phyloP scores from a whole-genome alignment of 1,284 basidiomycete genomes.

The Sphagnurus paluster region DNA sequence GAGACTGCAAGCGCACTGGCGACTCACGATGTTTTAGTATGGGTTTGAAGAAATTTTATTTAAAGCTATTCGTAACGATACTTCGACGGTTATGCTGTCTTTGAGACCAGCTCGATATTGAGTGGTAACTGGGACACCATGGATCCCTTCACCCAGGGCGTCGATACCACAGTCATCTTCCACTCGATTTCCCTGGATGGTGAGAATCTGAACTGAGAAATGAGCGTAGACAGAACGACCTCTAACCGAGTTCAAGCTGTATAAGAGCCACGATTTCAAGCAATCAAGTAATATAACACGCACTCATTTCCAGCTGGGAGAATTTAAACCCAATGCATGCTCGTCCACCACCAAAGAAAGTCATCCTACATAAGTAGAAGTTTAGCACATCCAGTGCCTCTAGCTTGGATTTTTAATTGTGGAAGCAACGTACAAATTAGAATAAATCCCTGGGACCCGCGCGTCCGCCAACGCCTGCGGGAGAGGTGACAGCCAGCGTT shows the following conservation, averaged over 20 bases:
- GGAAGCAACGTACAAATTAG: slow-evolving; percentile 6
- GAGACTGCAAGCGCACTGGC: too few species aligned
- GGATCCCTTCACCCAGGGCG: slow-evolving; percentile 18
- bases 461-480: slow-evolving; percentile 6
- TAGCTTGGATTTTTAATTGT: too few species aligned
- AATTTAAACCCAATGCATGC: slow-evolving; percentile 28
- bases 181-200: slow-evolving; percentile 25
- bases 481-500: slow-evolving; percentile 10
- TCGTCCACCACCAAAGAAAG: slow-evolving; percentile 16
- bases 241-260: slow-evolving; percentile 16
- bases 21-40: too few species aligned
- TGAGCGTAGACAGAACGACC: slow-evolving; percentile 22
- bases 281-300: slow-evolving; percentile 1
- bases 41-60: too few species aligned
- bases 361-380: slow-evolving; percentile 3
- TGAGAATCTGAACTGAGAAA: slow-evolving; percentile 23
- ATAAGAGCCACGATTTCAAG: not conserved
- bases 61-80: too few species aligned
- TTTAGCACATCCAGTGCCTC: too few species aligned
- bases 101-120: not conserved
- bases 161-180: slow-evolving; percentile 23
- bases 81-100: too few species aligned
- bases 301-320: slow-evolving; percentile 29
- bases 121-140: slow-evolving; percentile 3
- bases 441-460: too few species aligned